Evolutionary conservation across 2,329 filamentous ascomycete genomes (phyloP).

Genomic region (Aspergillus ochraceoroseus): DNA sequence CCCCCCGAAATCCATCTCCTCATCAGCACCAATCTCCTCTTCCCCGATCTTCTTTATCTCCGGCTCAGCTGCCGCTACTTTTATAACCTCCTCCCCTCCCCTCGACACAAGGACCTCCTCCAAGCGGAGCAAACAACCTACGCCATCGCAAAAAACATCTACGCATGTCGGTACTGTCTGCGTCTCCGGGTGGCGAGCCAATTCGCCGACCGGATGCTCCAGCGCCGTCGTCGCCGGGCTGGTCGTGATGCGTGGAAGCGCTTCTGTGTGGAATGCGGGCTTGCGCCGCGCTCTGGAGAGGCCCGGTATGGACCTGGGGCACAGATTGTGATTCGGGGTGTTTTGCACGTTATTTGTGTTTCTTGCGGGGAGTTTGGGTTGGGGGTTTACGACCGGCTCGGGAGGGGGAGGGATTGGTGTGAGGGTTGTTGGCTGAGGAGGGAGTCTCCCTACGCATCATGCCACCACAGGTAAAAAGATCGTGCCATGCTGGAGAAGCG

Average conservation of each 20-base stretch:
- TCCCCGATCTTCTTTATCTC: conserved; percentile 26
- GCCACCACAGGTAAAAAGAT: too few species aligned
- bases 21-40: conserved; percentile 24
- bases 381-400: conserved; percentile 14
- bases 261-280: conserved; percentile 29
- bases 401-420: conserved; percentile 14
- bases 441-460: too few species aligned
- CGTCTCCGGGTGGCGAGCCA: conserved; percentile 21
- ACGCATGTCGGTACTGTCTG: conserved; percentile 28
- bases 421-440: conserved; percentile 7
- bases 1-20: conserved; percentile 32
- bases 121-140: conserved; percentile 21
- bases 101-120: conserved; percentile 24
- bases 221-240: conserved; percentile 18
- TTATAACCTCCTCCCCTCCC: conserved; percentile 20
- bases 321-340: conserved; percentile 19
- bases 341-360: conserved; percentile 24
- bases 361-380: conserved; percentile 20
- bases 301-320: conserved; percentile 28
- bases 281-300: conserved; percentile 21
- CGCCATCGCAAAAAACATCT: conserved; percentile 21
- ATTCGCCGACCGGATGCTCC: conserved; percentile 29
- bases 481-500: too few species aligned
- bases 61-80: conserved; percentile 28
- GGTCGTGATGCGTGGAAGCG: conserved; percentile 22